Evolutionary conservation across 169 alveolate species (phyloP).

Genomic region (Eimeria necatrix): DNA sequence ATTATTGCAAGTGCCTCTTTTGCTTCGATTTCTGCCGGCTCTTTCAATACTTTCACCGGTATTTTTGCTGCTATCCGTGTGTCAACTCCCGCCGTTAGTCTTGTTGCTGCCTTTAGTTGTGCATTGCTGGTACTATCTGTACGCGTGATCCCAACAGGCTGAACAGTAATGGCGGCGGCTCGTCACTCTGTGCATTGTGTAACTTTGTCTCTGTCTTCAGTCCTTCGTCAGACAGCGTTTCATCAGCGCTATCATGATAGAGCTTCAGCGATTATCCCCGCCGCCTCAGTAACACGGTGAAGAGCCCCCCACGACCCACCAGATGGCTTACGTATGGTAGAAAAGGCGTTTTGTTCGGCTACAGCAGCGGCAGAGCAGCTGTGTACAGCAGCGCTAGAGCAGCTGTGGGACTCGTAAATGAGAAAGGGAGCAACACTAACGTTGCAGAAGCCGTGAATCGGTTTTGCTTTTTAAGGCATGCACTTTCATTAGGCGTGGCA

Average conservation of each 20-base stretch:
- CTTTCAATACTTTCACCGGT: neutral
- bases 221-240: constrained; percentile 59
- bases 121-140: no score
- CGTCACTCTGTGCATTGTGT: neutral
- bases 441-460: no score
- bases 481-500: no score
- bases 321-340: no score
- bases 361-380: no score
- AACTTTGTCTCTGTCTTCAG: constrained; percentile 22
- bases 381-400: neutral
- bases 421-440: no score
- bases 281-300: neutral
- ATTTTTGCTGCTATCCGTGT: neutral
- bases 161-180: no score
- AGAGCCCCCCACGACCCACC: neutral
- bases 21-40: neutral
- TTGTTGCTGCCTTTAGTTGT: neutral
- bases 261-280: neutral
- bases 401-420: no score
- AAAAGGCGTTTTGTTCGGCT: no score
- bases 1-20: neutral
- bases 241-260: constrained; percentile 42
- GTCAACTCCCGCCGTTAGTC: neutral
- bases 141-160: no score
- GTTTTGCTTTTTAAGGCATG: no score